Base-by-base conservation (phyloP, 306 rosid species). In the Corylus americana region DNA sequence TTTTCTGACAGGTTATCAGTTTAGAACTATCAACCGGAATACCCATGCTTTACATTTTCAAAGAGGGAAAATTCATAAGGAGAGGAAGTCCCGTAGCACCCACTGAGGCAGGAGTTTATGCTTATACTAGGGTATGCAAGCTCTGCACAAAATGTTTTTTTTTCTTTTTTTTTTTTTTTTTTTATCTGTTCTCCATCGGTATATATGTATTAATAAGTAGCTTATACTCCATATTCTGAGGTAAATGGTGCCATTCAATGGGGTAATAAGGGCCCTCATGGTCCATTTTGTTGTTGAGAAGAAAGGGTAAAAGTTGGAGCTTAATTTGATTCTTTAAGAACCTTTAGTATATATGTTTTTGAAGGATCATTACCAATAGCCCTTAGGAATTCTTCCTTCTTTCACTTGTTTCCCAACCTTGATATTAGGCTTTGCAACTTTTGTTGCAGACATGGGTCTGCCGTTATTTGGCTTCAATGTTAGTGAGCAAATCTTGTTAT, bases 81-180 rank as follows among this genome's bases (percentile, higher is more conserved):
- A 93, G 99, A 83, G 99, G 99, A 79, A 93, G 99, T 83, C 99
- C 99, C 25, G 77, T 90, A 1, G 92, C 85, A 77, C 99, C 99
- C 73, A 74, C 94, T 7, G 99, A 96, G 88, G 94, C 99, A 64
- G 97, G 99, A 57, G 97, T 93, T 85, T 96, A 96, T 74, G 99
- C 99, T 47, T 93, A 89, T 80, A 91, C 98, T 54, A 91, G 84
- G 94, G 99, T 93, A 88, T 49, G 84, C 25, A 59, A 44, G 67
- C 75, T 67, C 37, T 76, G 37, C 44, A 18, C 53, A 12, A 9
- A 10, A 48, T 48, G 22, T 73, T 71, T 76, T 44, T 59, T 39
- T 63, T 66, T 47, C 22, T 11, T 42, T 16, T 61, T 39, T 58
- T 66, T 47, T 27, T 8, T 48, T 16, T 55, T 29, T 39, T 69